Conservation (phyloP, 176 grass and related monocot genomes). For the Raddia guianensis region DNA sequence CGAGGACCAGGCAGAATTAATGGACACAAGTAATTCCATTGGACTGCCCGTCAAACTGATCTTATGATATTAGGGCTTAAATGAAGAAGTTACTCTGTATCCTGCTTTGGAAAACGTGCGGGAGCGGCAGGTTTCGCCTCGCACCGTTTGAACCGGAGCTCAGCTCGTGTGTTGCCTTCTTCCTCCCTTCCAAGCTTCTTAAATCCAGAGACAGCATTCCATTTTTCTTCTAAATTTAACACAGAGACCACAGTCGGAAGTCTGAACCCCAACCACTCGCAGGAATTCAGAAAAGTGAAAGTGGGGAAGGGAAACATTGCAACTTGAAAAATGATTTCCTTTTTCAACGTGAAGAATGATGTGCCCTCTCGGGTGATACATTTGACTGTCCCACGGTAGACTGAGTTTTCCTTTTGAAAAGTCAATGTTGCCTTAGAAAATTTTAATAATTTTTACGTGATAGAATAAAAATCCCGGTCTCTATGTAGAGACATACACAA, state of each 20-base stretch:
- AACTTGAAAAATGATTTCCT: too few species aligned
- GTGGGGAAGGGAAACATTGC: too few species aligned
- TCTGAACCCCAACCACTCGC: too few species aligned
- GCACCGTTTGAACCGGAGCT: conserved; percentile 2
- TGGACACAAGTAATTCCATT: conserved; percentile 13
- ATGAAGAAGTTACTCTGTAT: conserved; percentile 14
- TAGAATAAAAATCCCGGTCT: too few species aligned
- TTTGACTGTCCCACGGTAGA: background rate
- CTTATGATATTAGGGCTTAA: background rate
- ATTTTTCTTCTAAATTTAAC: too few species aligned
- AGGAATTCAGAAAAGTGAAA: too few species aligned
- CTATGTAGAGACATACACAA: too few species aligned
- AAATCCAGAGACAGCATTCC: background rate
- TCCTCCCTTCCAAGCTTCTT: background rate
- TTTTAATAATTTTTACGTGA: too few species aligned
- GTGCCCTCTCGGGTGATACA: background rate
- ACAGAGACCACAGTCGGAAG: background rate
- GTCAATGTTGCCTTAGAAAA: background rate
- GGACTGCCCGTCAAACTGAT: conserved; percentile 15
- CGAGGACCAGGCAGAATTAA: conserved; percentile 15
- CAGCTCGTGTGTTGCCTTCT: background rate
- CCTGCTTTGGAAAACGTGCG: background rate
- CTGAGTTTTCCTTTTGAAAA: background rate
- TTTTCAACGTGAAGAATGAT: background rate
- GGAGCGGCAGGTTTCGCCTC: background rate